A percentile compares a stretch with the other conserved stretches of the same genome.
Evolutionary conservation across 805 yeast genomes (phyloP).

Genomic region (Suhomyces prunicola): DNA sequence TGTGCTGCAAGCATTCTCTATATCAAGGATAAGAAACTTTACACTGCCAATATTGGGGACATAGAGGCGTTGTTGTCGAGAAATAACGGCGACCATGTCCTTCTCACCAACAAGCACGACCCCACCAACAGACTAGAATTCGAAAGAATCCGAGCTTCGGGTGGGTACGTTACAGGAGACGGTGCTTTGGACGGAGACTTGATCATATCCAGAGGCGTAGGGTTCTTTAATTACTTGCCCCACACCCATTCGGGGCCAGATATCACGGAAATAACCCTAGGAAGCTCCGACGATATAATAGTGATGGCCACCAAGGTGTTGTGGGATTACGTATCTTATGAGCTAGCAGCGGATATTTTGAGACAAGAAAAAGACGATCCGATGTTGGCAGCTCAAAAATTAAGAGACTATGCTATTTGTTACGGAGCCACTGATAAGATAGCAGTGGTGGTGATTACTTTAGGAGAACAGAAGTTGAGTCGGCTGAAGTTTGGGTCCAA

Average conservation of each 20-base stretch:
- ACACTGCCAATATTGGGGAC: constrained; percentile 90
- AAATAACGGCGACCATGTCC: constrained; percentile 74
- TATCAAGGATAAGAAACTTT: constrained; percentile 64
- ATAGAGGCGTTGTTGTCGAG: constrained; percentile 76
- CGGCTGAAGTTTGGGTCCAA: constrained; percentile 26
- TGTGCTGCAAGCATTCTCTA: constrained; percentile 82
- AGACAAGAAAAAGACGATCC: constrained; percentile 80
- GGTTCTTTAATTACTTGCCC: constrained; percentile 81
- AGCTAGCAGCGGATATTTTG: constrained; percentile 86
- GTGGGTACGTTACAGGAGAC: constrained; percentile 84
- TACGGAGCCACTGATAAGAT: constrained; percentile 82
- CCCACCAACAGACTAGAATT: constrained; percentile 77
- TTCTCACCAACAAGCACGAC: constrained; percentile 74
- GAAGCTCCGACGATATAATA: constrained; percentile 75
- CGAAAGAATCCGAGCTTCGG: constrained; percentile 84
- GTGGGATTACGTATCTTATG: constrained; percentile 82
- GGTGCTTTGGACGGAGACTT: constrained; percentile 83
- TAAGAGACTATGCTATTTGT: constrained; percentile 91
- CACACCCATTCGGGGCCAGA: constrained; percentile 89
- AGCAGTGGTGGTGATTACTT: constrained; percentile 75
- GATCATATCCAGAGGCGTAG: constrained; percentile 86
- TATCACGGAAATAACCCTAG: constrained; percentile 56
- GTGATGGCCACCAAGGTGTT: constrained; percentile 79
- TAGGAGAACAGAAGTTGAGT: constrained; percentile 48
- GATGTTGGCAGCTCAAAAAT: constrained; percentile 85